phyloP scores from a whole-genome alignment of 371 early-diverging fungal genomes.

The Sporodiniella umbellata region DNA sequence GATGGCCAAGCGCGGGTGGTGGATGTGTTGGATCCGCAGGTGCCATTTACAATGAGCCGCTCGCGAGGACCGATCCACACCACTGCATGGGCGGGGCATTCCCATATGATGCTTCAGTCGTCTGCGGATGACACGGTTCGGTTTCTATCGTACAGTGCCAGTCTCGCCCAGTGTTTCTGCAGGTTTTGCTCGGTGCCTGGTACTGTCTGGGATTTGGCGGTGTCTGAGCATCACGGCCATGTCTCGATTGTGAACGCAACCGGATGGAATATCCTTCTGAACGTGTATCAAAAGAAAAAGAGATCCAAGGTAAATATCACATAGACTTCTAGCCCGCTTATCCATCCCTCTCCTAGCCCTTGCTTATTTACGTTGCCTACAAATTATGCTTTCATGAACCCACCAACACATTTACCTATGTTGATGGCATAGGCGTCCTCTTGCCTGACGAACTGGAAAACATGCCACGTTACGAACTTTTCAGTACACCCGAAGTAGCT shows the following conservation, averaged over 20 bases:
- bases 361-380: slow-evolving; percentile 2
- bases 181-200: slow-evolving; percentile 6
- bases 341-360: not conserved
- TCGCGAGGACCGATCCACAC: not conserved
- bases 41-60: not conserved
- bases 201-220: slow-evolving; percentile 7
- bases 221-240: slow-evolving; percentile 13
- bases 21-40: slow-evolving; percentile 40
- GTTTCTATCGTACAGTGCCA: not conserved
- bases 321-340: not conserved
- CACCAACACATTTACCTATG: slow-evolving; percentile 9
- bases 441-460: slow-evolving; percentile 4
- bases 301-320: slow-evolving; percentile 2
- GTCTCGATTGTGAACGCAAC: slow-evolving; percentile 3
- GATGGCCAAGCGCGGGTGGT: slow-evolving; percentile 41
- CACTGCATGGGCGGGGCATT: not conserved
- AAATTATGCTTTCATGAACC: slow-evolving; percentile 11
- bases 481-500: slow-evolving; percentile 7
- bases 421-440: slow-evolving; percentile 15
- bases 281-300: slow-evolving; percentile 6
- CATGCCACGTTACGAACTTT: slow-evolving; percentile 3
- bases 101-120: not conserved
- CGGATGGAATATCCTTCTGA: slow-evolving; percentile 10
- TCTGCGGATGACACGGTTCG: slow-evolving; percentile 6
- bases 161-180: not conserved